Evolutionary conservation across 2,329 filamentous ascomycete species (phyloP), one percentile per base, ranked within the genome.

Genomic region (Colletotrichum liriopes): DNA sequence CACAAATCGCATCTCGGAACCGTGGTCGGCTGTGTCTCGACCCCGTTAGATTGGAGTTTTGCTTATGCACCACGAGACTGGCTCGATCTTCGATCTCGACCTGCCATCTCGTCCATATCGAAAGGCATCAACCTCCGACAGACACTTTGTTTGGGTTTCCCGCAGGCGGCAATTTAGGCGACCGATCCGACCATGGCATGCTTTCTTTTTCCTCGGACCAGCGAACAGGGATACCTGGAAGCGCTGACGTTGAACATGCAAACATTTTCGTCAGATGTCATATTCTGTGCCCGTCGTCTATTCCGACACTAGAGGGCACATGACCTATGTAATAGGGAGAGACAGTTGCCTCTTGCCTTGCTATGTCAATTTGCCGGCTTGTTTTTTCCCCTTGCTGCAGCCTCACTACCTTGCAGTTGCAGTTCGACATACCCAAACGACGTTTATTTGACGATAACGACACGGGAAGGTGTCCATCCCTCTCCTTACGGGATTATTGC

Each of bases 191-290:
- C 39, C 52, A 39, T 55, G 41, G 32, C 14, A 52, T 65, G 29
- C n/a, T 65, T 71, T 45, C 60, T 73, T 73, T 65, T 70, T 61
- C 37, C 18, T 16, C 32, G 9, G 37, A 23, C 5, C 32, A 52
- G 14, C 5, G 16, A 26, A 26, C 62, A 56, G 45, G 66, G 60
- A 37, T 55, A 2, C 12, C 52, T 16, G 35, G 49, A 70, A 56
- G 55, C 47, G 29, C 39, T n/a, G 32, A 41, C 43, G 61, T 35
- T 73, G 37, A 49, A 63, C 29, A 47, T 14, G 8, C 32, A 23
- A 16, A 20, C 5, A 20, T 41, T 58, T 69, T 58, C 41, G 69
- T 72, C 65, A 69, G 20, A 69, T 72, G 55, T 72, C 69, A 41
- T 8, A 54, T 72, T 35, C 35, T 8, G 52, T 18, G 1, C 20